Evolutionary conservation across 2,329 filamentous ascomycete species (phyloP).

Genomic region (Seiridium unicorne): DNA sequence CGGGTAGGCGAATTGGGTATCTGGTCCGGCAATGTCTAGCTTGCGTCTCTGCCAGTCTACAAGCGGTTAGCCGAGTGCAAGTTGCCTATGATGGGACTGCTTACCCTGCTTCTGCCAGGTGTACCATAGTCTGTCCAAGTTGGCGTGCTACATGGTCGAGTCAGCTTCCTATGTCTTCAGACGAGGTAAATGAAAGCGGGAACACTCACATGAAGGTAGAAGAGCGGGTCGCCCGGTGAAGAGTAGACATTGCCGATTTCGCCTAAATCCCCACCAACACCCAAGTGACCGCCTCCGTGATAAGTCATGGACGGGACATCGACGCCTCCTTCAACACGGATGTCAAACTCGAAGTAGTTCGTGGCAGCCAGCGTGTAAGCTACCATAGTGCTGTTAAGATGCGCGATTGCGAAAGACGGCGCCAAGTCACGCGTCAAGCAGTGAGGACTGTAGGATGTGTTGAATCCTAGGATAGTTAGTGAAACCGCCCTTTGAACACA

Average conservation of each 20-base stretch:
- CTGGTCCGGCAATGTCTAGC: slow-evolving; percentile 28
- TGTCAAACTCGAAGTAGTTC: slow-evolving; percentile 25
- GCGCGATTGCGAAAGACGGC: slow-evolving; percentile 15
- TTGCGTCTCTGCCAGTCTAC: slow-evolving; percentile 25
- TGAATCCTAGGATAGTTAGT: slow-evolving; percentile 5
- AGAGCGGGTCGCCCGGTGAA: slow-evolving; percentile 28
- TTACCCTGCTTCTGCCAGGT: slow-evolving; percentile 27
- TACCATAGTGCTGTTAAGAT: slow-evolving; percentile 12
- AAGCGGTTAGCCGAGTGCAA: background rate
- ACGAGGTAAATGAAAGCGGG: background rate
- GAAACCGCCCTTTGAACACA: background rate
- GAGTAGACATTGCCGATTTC: slow-evolving; percentile 3
- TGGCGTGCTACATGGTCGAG: slow-evolving; percentile 19
- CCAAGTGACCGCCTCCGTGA: slow-evolving; percentile 3
- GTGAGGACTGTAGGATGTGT: slow-evolving; percentile 25
- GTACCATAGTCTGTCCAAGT: slow-evolving; percentile 25
- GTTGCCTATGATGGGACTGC: background rate
- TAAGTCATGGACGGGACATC: background rate
- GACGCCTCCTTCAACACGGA: slow-evolving; percentile 20
- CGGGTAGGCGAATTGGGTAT: slow-evolving; percentile 29
- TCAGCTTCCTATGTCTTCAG: background rate
- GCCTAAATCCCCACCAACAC: background rate
- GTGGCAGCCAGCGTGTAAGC: slow-evolving; percentile 14
- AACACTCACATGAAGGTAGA: slow-evolving; percentile 22
- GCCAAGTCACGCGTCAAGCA: slow-evolving; percentile 31